Conservation (phyloP, 2,329 filamentous ascomycete genomes). For the Colletotrichum sp. region DNA sequence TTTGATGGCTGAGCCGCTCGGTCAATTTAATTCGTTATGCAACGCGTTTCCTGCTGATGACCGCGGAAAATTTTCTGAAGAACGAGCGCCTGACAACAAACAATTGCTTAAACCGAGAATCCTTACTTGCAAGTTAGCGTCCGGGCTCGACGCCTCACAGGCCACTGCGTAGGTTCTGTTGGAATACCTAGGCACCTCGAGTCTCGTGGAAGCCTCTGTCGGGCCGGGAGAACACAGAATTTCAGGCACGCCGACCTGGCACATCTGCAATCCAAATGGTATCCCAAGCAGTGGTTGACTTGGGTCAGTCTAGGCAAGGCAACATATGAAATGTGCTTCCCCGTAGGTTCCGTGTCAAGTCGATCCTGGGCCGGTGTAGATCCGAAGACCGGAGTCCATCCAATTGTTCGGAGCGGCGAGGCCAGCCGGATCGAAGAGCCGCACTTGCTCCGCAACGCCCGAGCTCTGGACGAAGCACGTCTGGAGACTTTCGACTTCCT, state of each 20-base stretch:
- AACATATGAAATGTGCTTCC: not conserved
- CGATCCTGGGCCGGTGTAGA: not conserved
- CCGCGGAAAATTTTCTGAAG: not conserved
- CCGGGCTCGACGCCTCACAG: not conserved
- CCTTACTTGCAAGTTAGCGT: not conserved
- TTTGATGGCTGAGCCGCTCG: not conserved
- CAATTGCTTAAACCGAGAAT: not conserved
- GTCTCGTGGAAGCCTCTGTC: not conserved
- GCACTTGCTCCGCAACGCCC: not conserved
- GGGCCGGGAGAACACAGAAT: not conserved
- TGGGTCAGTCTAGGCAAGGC: not conserved
- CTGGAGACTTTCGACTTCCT: not conserved
- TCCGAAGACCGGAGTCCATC: not conserved
- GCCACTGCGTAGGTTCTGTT: not conserved
- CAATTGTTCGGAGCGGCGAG: not conserved
- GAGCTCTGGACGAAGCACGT: not conserved
- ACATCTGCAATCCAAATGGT: not conserved
- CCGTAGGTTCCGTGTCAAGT: not conserved
- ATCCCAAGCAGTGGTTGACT: not conserved
- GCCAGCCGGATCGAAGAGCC: not conserved
- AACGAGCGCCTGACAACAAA: not conserved
- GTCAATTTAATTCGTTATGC: not conserved
- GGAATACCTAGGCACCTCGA: not conserved
- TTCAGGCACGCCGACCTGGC: not conserved
- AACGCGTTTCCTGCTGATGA: not conserved